Conservation (phyloP, 2,329 filamentous ascomycete species). For the Sporothrix sp. region DNA sequence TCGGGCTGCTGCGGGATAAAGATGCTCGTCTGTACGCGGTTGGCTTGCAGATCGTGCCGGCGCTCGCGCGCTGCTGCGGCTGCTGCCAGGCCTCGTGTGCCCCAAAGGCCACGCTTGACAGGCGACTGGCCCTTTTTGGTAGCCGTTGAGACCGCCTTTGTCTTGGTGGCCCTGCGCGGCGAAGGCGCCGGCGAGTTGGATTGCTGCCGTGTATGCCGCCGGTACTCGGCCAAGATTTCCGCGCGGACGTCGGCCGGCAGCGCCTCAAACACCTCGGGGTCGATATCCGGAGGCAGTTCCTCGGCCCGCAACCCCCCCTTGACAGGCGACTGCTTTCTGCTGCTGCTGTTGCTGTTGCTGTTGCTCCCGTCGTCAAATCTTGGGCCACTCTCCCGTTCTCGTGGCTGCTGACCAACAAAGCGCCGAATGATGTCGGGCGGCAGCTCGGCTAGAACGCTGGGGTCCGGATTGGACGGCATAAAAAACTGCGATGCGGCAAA, state of each 20-base stretch:
- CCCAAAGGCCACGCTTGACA: conserved; percentile 12
- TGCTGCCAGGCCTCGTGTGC: conserved; percentile 5
- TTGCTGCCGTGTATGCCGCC: conserved; percentile 31
- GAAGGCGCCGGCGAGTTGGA: conserved; percentile 47
- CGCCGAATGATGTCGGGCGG: conserved; percentile 73
- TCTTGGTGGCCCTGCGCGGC: conserved; percentile 28
- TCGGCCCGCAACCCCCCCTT: conserved; percentile 25
- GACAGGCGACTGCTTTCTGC: conserved; percentile 18
- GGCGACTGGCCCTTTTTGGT: conserved; percentile 3
- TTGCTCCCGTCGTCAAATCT: too few species aligned
- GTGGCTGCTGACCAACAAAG: conserved; percentile 48
- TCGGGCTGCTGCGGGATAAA: conserved; percentile 30
- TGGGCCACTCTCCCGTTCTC: conserved; percentile 13
- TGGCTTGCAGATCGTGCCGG: conserved; percentile 45
- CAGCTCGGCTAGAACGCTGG: conserved; percentile 70
- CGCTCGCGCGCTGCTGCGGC: conserved; percentile 30
- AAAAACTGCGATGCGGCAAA: conserved; percentile 80
- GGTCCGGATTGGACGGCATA: conserved; percentile 73
- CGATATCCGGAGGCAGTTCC: conserved; percentile 63
- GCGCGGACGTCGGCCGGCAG: conserved; percentile 78
- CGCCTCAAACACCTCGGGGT: conserved; percentile 72
- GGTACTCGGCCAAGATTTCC: conserved; percentile 70
- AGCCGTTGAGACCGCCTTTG: background rate
- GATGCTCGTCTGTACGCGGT: conserved; percentile 66
- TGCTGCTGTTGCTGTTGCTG: conserved; percentile 9